Evolutionary conservation across 495 filamentous ascomycete genomes (phyloP), one percentile per base, ranked within the genome.

Genomic region (Talaromyces nanjingensis): DNA sequence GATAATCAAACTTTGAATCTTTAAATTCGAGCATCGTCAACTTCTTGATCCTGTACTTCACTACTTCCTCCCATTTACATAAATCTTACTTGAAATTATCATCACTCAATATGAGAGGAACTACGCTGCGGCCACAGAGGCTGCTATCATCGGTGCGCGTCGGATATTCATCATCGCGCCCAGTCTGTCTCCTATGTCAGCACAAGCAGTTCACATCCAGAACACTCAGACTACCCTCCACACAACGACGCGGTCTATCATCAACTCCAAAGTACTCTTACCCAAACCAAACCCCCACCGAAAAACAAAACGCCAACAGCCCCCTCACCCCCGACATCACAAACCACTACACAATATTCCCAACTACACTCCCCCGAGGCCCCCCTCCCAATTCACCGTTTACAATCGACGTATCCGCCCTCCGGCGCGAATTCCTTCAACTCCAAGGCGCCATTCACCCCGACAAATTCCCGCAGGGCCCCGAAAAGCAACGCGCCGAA

Each of bases 301-400:
- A 66, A 49, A 45, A 55, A 33, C 53, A 27, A 54, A 63, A 11
- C n/a, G 60, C 67, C 22, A 18, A n/a, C 34, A 47, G 3, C 18
- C 37, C 63, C 12, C 20, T 65, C 14, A 37, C 27, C 42, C 76
- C 75, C n/a, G 70, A 81, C 62, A 77, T 74, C 55, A 79, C 75
- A 56, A 87, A 84, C 64, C 79, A 91, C 82, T 98, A 97, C 83
- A 84, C 87, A 49, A 86, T 98, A 75, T 98, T 98, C 81, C 91
- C 92, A 6, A 68, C 80, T 12, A 91, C 91, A 14, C 81, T 97
- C 16, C 86, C 93, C 12, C n/a, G 67, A 0, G 94, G 94, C 37
- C 88, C 92, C 0, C 94, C 94, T 0, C 94, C 94, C 1, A 24
- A 65, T 0, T 87, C 92, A 0, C 83, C 86, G 60, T 98, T 98